phyloP scores from a whole-genome alignment of 78 protist species.

The Pigoraptor vietnamica region DNA sequence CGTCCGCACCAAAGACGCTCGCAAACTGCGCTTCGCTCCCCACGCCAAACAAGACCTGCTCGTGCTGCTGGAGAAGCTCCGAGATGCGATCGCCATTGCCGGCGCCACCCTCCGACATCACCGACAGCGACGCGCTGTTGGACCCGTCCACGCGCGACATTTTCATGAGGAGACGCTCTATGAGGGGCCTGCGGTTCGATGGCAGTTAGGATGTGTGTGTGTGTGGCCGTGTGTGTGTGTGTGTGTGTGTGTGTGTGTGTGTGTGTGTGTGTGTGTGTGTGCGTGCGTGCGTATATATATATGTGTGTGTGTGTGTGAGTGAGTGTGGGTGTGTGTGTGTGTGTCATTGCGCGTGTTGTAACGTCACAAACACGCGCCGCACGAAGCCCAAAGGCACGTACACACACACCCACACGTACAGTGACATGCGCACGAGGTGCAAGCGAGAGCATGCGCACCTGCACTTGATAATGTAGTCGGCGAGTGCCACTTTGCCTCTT shows the following conservation, averaged over 20 bases:
- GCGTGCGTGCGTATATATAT: no score
- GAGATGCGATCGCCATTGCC: neutral
- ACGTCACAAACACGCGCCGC: no score
- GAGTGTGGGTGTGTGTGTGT: no score
- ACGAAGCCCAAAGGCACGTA: no score
- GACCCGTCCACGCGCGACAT: neutral
- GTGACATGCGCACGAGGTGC: no score
- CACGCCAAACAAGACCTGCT: neutral
- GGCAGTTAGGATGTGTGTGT: neutral
- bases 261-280: no score
- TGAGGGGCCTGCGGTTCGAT: neutral
- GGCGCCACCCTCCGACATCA: neutral
- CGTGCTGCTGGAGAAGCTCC: neutral
- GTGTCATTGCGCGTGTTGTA: no score
- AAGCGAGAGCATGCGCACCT: neutral
- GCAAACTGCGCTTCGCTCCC: neutral
- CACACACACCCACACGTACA: no score
- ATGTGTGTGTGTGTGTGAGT: no score
- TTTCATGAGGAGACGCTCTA: neutral
- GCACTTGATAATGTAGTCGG: neutral
- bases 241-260: no score
- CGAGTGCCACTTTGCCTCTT: neutral
- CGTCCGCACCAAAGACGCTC: neutral
- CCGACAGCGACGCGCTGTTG: neutral
- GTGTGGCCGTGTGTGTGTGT: neutral